Evolutionary conservation across 345 rosid species (phyloP).

Genomic region (Eucalyptus marginata): DNA sequence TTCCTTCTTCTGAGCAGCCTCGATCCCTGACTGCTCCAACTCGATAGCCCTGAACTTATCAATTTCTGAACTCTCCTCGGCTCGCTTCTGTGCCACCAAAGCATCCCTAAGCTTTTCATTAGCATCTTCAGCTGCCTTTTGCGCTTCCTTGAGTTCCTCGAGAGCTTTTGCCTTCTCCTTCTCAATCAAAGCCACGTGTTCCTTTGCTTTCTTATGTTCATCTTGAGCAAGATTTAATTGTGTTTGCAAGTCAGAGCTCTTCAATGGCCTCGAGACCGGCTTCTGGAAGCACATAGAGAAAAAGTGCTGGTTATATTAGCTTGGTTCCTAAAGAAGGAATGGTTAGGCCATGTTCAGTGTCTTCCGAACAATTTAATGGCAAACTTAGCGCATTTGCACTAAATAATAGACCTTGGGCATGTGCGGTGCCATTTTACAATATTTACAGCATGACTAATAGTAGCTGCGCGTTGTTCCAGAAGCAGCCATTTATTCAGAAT

Average conservation of each 20-base stretch:
- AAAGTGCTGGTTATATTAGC: not conserved
- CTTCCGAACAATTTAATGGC: not conserved
- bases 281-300: conserved; percentile 29
- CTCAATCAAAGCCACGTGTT: conserved; percentile 47
- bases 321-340: not conserved
- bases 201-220: conserved; percentile 85
- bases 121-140: conserved; percentile 52
- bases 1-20: conserved; percentile 72
- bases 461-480: not conserved
- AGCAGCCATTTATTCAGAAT: not conserved
- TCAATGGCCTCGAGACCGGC: conserved; percentile 32
- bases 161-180: conserved; percentile 68
- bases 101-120: conserved; percentile 72
- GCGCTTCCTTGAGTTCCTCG: conserved; percentile 66
- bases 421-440: not conserved
- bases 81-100: conserved; percentile 76
- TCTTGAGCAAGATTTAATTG: conserved; percentile 67
- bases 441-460: not conserved
- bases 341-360: not conserved
- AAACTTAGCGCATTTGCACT: not conserved
- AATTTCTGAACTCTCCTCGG: conserved; percentile 72
- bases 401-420: not conserved
- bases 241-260: conserved; percentile 52
- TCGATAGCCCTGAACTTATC: conserved; percentile 90
- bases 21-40: conserved; percentile 83